phyloP scores from a whole-genome alignment of 2,329 filamentous ascomycete genomes.

The Dendryphion nanum region DNA sequence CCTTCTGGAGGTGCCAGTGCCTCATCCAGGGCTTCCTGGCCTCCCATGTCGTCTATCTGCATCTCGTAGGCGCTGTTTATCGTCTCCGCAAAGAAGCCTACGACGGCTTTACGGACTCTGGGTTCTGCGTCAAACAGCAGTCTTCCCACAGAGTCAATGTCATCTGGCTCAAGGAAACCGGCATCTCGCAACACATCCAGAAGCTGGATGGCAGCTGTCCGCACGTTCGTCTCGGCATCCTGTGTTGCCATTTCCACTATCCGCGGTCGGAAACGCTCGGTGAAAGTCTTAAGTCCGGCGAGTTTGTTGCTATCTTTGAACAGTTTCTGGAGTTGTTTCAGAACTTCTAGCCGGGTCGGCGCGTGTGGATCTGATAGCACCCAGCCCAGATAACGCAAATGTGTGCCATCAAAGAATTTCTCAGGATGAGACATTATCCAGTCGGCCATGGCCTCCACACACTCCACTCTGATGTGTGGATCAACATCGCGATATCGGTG shows the following conservation, averaged over 20 bases:
- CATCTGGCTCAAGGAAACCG: constrained; percentile 84
- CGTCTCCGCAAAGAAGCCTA: constrained; percentile 85
- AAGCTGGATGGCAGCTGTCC: constrained; percentile 76
- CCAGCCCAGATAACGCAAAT: constrained; percentile 93
- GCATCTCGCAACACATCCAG: constrained; percentile 79
- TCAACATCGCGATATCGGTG: constrained; percentile 96
- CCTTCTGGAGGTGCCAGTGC: constrained; percentile 68
- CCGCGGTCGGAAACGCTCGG: constrained; percentile 82
- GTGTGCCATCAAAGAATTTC: constrained; percentile 85
- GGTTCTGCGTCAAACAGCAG: constrained; percentile 86
- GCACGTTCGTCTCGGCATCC: constrained; percentile 78
- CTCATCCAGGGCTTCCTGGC: constrained; percentile 74
- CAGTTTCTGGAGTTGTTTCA: constrained; percentile 77
- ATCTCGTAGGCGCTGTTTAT: constrained; percentile 77
- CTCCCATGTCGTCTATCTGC: constrained; percentile 80
- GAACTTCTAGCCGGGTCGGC: constrained; percentile 75
- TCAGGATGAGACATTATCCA: constrained; percentile 88
- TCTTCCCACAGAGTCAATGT: constrained; percentile 84
- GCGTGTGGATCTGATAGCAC: constrained; percentile 80
- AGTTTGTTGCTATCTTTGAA: constrained; percentile 80
- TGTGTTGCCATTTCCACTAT: constrained; percentile 89
- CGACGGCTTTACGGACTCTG: constrained; percentile 82
- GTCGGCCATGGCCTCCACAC: constrained; percentile 77
- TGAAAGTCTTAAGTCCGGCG: constrained; percentile 77
- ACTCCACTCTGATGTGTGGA: constrained; percentile 82